A percentile compares a stretch with the other conserved stretches of the same genome.
Evolutionary conservation across 495 filamentous ascomycete genomes (phyloP).

Genomic region (Endocarpon pusillum): DNA sequence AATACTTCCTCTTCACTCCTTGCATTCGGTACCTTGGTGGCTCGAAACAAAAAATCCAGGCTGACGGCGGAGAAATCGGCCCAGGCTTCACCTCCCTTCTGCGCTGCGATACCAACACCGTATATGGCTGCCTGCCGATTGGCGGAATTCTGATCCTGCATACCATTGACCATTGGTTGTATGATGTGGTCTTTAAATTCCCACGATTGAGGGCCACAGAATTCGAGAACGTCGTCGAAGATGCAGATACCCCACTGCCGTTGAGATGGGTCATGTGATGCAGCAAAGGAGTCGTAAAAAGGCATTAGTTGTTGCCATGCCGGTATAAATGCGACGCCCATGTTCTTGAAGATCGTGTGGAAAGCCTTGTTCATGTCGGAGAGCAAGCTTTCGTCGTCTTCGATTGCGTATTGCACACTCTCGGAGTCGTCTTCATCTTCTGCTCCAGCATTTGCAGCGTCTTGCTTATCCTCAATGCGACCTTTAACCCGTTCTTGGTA

Average conservation of each 20-base stretch:
- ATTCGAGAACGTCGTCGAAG: constrained; percentile 95
- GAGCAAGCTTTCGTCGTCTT: constrained; percentile 91
- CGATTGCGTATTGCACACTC: constrained; percentile 56
- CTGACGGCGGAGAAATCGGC: constrained; percentile 64
- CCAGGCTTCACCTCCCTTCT: constrained; percentile 75
- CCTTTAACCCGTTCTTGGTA: constrained; percentile 71
- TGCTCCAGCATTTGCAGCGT: constrained; percentile 56
- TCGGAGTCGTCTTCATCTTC: constrained; percentile 73
- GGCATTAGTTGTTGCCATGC: constrained; percentile 69
- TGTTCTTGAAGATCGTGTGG: constrained; percentile 97
- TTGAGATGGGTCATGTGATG: constrained; percentile 72
- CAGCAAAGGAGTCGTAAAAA: constrained; percentile 76
- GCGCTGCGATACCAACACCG: constrained; percentile 88
- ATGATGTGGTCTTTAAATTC: constrained; percentile 70
- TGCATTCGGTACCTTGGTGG: constrained; percentile 59
- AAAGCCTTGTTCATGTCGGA: constrained; percentile 99
- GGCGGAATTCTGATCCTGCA: constrained; percentile 68
- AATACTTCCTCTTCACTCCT: constrained; percentile 88
- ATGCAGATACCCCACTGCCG: constrained; percentile 98
- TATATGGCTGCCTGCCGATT: constrained; percentile 95
- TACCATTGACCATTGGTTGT: constrained; percentile 65
- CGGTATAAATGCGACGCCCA: constrained; percentile 65
- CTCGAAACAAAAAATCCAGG: constrained; percentile 67
- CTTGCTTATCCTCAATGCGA: constrained; percentile 60
- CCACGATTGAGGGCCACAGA: constrained; percentile 74